Base-by-base conservation (phyloP, 2,329 filamentous ascomycete genomes). In the Sporothrix euskadiensis region DNA sequence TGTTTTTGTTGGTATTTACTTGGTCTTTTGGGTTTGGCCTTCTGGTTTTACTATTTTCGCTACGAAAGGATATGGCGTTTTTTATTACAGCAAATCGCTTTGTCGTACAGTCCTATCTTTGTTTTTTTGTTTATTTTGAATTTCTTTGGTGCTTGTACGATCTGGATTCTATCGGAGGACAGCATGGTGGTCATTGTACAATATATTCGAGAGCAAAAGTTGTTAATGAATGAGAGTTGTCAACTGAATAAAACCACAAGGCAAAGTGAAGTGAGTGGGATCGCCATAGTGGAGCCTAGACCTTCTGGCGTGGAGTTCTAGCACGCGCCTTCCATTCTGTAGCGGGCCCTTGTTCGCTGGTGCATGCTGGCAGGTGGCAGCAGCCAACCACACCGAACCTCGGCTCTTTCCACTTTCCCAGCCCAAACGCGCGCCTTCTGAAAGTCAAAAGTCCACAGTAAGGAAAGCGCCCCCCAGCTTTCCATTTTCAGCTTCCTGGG, bases 381-480 rank as follows among this genome's bases (percentile, higher is more conserved):
- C 47, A 44, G 16, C 56, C 44, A n/a, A 30, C 39, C 16, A 26
- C 16, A 41, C 61, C 61, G 71, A 47, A 72, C 71, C 71, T 72
- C 71, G 71, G 71, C 71, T 72, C 71, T 63, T 72, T 66, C 57
- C 44, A 19, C 26, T 49, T 49, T 49, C 35, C 35, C 44, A 49
- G 19, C 44, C 44, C 12, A 49, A 41, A 44, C 39, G 39, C 39
- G 22, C 26, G 9, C 22, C 16, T 41, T 65, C 19, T 66, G 56
- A 59, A 59, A 59, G 52, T 14, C 8, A 8, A 35, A 5, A 5
- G 35, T 35, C 35, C 35, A 35, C 35, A 35, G 35, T 16, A 22
- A 9, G 52, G 39, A 44, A 65, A 65, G 39, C 61, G 10, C 61
- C 61, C 61, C 61, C 61, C 39, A 47, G 22, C 44, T 49, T 49